Conservation (phyloP, 2,329 filamentous ascomycete genomes). For the Thermoascus crustaceus region DNA sequence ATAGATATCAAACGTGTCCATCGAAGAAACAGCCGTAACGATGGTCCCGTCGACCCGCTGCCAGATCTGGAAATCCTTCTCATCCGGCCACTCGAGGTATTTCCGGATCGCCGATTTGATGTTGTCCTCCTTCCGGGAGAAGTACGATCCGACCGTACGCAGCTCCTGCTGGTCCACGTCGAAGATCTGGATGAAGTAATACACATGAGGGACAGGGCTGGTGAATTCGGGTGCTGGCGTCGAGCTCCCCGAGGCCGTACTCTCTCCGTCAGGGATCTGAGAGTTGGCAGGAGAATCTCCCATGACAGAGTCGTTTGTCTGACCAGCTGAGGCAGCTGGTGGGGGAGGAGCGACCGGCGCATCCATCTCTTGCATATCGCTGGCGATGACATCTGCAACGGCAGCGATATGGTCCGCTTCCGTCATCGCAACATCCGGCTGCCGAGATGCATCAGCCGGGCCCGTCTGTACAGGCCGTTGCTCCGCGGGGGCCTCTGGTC, state of each 20-base stretch:
- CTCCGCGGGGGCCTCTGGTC: slow-evolving; percentile 6
- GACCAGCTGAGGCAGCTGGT: slow-evolving; percentile 6
- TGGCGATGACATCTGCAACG: slow-evolving; percentile 22
- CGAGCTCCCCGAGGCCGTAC: slow-evolving; percentile 3
- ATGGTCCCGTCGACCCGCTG: slow-evolving; percentile 32
- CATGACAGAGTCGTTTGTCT: slow-evolving; percentile 9
- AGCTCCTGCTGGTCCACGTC: slow-evolving; percentile 42
- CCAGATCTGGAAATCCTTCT: slow-evolving; percentile 37
- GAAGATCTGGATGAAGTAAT: slow-evolving; percentile 46
- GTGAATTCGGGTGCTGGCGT: slow-evolving; percentile 11
- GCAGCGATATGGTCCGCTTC: slow-evolving; percentile 20
- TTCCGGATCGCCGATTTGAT: slow-evolving; percentile 35
- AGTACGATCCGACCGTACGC: slow-evolving; percentile 33
- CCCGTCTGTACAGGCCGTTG: too few relatives aligned
- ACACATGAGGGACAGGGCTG: slow-evolving; percentile 30
- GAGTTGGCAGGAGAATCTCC: slow-evolving; percentile 9
- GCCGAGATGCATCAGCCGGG: slow-evolving; percentile 3
- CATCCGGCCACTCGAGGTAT: slow-evolving; percentile 28
- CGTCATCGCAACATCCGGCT: slow-evolving; percentile 8
- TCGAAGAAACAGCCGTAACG: slow-evolving; percentile 25
- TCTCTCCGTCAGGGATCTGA: slow-evolving; percentile 3
- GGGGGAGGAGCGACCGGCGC: slow-evolving; percentile 6
- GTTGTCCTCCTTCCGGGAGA: slow-evolving; percentile 31
- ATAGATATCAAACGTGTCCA: slow-evolving; percentile 27
- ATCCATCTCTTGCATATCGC: slow-evolving; percentile 20